Base-by-base conservation (phyloP, 225 moss, liverwort and hornwort genomes). In the Bryum argenteum region DNA sequence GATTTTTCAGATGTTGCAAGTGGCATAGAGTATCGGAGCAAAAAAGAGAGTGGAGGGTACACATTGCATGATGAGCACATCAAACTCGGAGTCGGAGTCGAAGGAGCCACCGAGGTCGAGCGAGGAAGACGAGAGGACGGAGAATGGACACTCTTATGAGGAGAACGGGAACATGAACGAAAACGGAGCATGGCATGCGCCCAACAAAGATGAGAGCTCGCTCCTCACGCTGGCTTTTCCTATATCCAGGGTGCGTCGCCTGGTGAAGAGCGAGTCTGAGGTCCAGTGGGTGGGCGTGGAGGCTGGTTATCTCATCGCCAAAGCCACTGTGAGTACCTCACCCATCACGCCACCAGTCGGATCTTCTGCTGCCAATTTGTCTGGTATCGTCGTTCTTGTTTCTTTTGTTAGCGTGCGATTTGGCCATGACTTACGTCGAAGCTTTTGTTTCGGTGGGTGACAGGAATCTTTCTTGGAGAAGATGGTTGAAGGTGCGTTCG, bases 381-480 rank as follows among this genome's bases (percentile, higher is more conserved):
- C 4, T 16, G 51, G 23, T 5, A 54, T 58, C 38, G 5, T 41
- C 56, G 13, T 63, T 54, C 4, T 38, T 58, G 11, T 58, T 24
- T 54, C 63, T 23, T 10, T 38, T 19, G 54, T 22, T 4, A 18
- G 52, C 18, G 53, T 47, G 15, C 45, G 15, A 23, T 58, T 73
- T 73, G 19, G 17, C 33, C 15, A 39, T 70, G 57, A 42, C 58
- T 54, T 10, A 38, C 47, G 54, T 71, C 11, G 58, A 10, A 16
- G 26, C 5, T 39, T 37, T 55, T 38, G 65, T 15, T 63, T 52
- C 23, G 10, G 58, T 64, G 75, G 2, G 45, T 67, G 55, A 59
- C 85, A 96, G 96, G 96, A 96, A 82, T 76, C 93, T 53, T 96
- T 96, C 65, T 77, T 96, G 91, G 96, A 96, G 79, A 93, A 89